Conservation (phyloP, 805 yeast species). For the Sugiyamaella marilandica region DNA sequence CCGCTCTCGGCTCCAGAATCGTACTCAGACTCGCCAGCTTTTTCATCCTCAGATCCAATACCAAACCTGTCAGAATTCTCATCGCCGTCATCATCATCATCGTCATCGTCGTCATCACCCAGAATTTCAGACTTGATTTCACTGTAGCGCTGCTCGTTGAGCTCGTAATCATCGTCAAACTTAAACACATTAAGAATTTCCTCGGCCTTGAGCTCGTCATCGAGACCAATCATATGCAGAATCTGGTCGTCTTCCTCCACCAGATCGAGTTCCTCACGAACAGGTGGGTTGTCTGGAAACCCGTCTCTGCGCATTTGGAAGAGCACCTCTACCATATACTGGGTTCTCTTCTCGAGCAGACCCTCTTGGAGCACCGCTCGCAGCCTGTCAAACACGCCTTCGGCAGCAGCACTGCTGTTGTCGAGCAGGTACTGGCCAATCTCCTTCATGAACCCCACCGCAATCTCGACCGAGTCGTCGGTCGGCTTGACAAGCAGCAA, state of each 20-base stretch:
- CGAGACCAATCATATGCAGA: constrained; percentile 52
- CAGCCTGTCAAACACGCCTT: constrained; percentile 54
- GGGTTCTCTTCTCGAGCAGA: constrained; percentile 39
- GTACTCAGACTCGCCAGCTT: background rate
- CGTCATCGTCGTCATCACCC: constrained; percentile 38
- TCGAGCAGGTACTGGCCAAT: constrained; percentile 50
- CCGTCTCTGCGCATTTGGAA: constrained; percentile 47
- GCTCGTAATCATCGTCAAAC: constrained; percentile 48
- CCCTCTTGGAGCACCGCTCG: constrained; percentile 58
- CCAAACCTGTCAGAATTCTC: constrained; percentile 13
- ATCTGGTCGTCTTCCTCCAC: constrained; percentile 61
- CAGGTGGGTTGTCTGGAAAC: constrained; percentile 37
- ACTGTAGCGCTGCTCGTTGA: constrained; percentile 46
- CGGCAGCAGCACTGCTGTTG: constrained; percentile 41
- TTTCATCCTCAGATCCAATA: constrained; percentile 21
- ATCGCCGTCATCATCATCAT: constrained; percentile 18
- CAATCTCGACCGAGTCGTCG: constrained; percentile 52
- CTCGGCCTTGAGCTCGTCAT: constrained; percentile 45
- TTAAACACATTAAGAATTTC: constrained; percentile 48
- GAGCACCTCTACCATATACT: constrained; percentile 45
- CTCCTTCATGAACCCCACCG: constrained; percentile 45
- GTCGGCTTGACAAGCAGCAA: constrained; percentile 46
- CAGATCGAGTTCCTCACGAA: constrained; percentile 48
- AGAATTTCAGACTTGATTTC: constrained; percentile 42
- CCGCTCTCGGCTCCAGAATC: background rate